These are phyloP conservation scores for Mangifera indica DNA, from an alignment of 345 rosid species.

Conservation along the genomic window DNA sequence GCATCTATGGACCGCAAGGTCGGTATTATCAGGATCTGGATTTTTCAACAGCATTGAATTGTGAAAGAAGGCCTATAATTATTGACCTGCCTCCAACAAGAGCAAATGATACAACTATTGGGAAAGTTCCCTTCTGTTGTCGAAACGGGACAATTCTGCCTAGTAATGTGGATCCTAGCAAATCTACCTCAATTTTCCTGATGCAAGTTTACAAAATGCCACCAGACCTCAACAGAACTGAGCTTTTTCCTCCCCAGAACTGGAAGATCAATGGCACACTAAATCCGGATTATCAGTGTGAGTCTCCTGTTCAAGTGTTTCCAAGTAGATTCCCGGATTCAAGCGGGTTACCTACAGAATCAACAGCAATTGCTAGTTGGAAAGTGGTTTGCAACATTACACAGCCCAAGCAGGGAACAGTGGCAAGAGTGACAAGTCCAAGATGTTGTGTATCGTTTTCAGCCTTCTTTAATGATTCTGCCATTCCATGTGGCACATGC, in stretches of 20 bases:
- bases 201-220: constrained; percentile 92
- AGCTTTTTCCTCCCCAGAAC: constrained; percentile 68
- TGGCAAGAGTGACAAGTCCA: constrained; percentile 29
- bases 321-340: constrained; percentile 69
- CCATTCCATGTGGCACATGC: constrained; percentile 76
- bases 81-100: constrained; percentile 81
- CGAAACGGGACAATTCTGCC: constrained; percentile 88
- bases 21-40: constrained; percentile 45
- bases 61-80: constrained; percentile 76
- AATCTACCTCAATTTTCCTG: constrained; percentile 73
- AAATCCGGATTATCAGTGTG: constrained; percentile 79
- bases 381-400: constrained; percentile 91
- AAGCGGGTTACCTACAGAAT: constrained; percentile 59
- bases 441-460: constrained; percentile 89
- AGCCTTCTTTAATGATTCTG: constrained; percentile 79
- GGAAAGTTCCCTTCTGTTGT: constrained; percentile 72
- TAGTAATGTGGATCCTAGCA: constrained; percentile 62
- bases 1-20: constrained; percentile 74
- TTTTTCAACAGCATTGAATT: constrained; percentile 69
- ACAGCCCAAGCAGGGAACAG: constrained; percentile 45
- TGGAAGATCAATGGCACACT: constrained; percentile 73
- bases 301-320: constrained; percentile 74
- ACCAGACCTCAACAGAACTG: constrained; percentile 67
- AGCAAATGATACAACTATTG: constrained; percentile 62
- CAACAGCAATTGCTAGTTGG: constrained; percentile 78